Conservation (phyloP, 495 filamentous ascomycete species). For the Penicillium lividum region DNA sequence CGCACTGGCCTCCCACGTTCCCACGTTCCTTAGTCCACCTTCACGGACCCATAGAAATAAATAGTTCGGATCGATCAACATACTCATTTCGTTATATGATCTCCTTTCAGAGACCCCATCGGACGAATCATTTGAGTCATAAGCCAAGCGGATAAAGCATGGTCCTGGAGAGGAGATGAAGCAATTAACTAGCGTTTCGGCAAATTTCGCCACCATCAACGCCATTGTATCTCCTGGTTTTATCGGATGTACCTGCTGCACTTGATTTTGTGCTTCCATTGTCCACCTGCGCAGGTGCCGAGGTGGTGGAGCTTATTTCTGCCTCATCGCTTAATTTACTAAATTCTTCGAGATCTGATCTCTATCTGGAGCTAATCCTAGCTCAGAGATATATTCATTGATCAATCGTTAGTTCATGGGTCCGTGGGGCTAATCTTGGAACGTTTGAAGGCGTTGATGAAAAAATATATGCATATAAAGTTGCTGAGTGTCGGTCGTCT, state of each 20-base stretch:
- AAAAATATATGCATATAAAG: background rate
- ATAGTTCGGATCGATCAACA: constrained; percentile 17
- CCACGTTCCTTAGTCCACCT: constrained; percentile 1
- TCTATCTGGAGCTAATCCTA: background rate
- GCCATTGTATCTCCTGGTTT: background rate
- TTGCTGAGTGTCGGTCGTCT: background rate
- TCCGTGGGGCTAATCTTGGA: background rate
- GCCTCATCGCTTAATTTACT: background rate
- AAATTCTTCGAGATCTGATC: background rate
- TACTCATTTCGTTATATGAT: constrained; percentile 20
- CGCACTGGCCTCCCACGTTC: constrained; percentile 24
- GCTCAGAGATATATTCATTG: background rate
- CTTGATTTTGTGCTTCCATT: background rate
- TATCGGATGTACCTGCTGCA: background rate
- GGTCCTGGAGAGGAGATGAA: background rate
- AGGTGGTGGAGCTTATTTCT: background rate
- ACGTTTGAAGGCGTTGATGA: background rate
- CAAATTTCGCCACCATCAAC: background rate
- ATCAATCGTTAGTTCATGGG: background rate
- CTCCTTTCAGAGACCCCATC: background rate
- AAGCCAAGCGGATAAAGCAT: background rate
- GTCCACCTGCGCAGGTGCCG: too few species aligned
- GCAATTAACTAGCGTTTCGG: constrained; percentile 1
- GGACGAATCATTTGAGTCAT: background rate
- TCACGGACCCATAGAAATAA: constrained; percentile 17